Evolutionary conservation across 1,284 basidiomycete species (phyloP), one percentile per base, ranked within the genome.

Genomic region (Naganishia albida): DNA sequence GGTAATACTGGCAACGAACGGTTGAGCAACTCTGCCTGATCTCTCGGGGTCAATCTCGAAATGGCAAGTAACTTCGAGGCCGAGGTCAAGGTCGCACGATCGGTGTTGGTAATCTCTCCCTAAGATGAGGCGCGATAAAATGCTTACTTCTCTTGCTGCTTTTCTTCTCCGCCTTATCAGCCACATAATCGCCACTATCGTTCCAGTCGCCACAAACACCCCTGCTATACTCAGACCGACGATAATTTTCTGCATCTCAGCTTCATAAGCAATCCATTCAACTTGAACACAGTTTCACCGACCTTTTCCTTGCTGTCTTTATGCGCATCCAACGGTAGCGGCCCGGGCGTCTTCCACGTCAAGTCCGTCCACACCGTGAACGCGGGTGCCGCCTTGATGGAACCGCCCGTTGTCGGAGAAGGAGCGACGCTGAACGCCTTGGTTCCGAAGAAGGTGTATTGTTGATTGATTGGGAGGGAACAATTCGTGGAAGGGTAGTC

Each of bases 391-490:
- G 72, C 64, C 30, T 67, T 53, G 7, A 51, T 52, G 13, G 51
- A 46, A 8, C 46, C 44, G 30, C 46, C 42, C 12, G 50, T 62
- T 0, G 73, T 75, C 0, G 78, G 76, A 1, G 60, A 56, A 7
- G 75, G 69, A 3, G 67, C 46, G 7, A 79, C 67, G 25, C 74
- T 76, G 59, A 79, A 54, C 10, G 67, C 62, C 34, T 72, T 71
- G 2, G 72, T 74, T 15, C 77, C 71, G 68, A 78, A 80, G 70
- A 80, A 78, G 7, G 73, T 72, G 34, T 69, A 64, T 26, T 72
- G 65, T 23, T 68, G 56, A 0, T 71, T 25, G 43, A 75, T 56
- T 0, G 78, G 77, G 1, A 65, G 26, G 13, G 66, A 54, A 52
- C 77, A 79, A 39, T 72, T 72, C 38, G 72, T 72, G 50, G 60